These are phyloP conservation scores for Calophaca sinica DNA, from an alignment of 306 rosid species.

Conservation along the genomic window DNA sequence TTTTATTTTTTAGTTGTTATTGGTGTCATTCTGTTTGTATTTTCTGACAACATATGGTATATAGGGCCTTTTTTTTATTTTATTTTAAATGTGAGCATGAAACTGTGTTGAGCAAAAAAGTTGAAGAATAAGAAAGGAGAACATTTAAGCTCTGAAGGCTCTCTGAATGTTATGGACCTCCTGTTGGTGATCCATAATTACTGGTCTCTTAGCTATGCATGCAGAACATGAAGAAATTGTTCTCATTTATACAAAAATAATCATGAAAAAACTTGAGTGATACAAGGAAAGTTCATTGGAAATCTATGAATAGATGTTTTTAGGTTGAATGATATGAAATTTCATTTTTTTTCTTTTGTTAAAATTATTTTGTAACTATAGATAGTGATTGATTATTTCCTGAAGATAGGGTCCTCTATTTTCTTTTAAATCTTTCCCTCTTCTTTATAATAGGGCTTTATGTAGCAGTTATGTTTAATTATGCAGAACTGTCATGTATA, in stretches of 20 bases:
- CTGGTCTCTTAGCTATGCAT: neutral
- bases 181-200: neutral
- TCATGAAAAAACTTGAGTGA: neutral
- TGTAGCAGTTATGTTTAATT: neutral
- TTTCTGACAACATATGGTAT: too few species aligned
- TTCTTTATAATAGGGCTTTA: neutral
- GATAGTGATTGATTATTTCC: slow-evolving; percentile 12
- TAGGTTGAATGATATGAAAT: neutral
- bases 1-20: neutral
- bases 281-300: neutral
- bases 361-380: slow-evolving; percentile 1
- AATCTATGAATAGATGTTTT: neutral
- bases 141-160: too few species aligned
- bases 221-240: neutral
- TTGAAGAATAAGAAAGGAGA: too few species aligned
- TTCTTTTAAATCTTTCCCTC: slow-evolving; percentile 1
- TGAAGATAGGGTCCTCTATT: slow-evolving; percentile 4
- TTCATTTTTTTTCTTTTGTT: neutral
- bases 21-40: neutral
- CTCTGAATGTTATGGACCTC: too few species aligned
- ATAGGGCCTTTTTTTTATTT: too few species aligned
- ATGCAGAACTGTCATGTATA: neutral
- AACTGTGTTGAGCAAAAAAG: too few species aligned
- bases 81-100: too few species aligned
- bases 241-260: neutral